Evolutionary conservation across 495 filamentous ascomycete species (phyloP).

Genomic region (Hypoxylon fragiforme): DNA sequence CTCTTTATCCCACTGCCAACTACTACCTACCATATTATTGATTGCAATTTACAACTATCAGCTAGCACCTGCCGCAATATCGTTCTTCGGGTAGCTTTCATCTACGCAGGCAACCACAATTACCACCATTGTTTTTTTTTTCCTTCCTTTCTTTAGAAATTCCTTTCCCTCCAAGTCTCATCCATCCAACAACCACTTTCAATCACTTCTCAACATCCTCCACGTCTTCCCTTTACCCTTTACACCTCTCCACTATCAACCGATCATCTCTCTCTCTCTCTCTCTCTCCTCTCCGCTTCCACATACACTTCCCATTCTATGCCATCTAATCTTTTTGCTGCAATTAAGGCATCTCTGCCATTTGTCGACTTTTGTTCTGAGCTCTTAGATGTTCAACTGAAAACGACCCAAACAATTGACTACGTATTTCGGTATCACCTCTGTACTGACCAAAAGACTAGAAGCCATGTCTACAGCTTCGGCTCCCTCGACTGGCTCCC

Average conservation of each 20-base stretch:
- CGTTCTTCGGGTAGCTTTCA: neutral
- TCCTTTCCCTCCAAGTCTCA: neutral
- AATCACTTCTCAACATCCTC: slow-evolving; percentile 7
- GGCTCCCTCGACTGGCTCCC: slow-evolving; percentile 53
- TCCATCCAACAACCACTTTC: no score
- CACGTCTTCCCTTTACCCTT: neutral
- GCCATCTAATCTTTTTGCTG: slow-evolving; percentile 33
- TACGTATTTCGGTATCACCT: slow-evolving; percentile 11
- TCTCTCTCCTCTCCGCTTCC: neutral
- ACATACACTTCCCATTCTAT: slow-evolving; percentile 7
- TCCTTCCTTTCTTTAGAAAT: neutral
- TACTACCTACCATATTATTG: no score
- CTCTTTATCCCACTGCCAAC: neutral
- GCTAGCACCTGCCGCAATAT: neutral
- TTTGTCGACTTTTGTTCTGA: slow-evolving; percentile 32
- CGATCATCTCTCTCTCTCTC: slow-evolving; percentile 10
- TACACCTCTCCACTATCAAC: neutral
- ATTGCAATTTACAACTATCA: no score
- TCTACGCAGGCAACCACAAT: no score
- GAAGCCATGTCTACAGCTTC: slow-evolving; percentile 49
- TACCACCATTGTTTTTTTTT: neutral
- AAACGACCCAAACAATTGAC: slow-evolving; percentile 11
- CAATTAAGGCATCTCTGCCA: slow-evolving; percentile 37
- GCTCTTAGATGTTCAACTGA: slow-evolving; percentile 23
- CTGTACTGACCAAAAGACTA: slow-evolving; percentile 11